A percentile compares a stretch with the other conserved stretches of the same genome.
phyloP scores from a whole-genome alignment of 495 filamentous ascomycete species.

The Xylaria intraflava region DNA sequence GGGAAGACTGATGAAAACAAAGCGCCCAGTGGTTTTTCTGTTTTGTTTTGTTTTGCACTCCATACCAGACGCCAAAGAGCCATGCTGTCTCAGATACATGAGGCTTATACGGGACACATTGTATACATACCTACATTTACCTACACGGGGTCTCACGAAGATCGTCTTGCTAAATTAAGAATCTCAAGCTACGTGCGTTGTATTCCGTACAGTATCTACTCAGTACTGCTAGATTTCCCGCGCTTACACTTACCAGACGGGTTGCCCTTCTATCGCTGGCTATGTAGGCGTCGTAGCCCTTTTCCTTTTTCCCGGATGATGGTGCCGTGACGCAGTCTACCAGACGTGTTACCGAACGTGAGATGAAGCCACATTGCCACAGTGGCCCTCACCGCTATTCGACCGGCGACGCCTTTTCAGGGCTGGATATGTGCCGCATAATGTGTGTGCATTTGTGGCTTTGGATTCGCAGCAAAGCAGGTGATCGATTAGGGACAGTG shows the following conservation, averaged over 20 bases:
- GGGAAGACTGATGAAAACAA: neutral
- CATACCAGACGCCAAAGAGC: constrained; percentile 7
- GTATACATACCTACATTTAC: too few species aligned
- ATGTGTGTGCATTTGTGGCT: constrained; percentile 2
- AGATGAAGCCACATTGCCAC: constrained; percentile 1
- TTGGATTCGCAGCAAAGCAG: constrained; percentile 10
- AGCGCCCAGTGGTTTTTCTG: neutral
- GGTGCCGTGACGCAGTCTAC: constrained; percentile 2
- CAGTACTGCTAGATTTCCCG: too few species aligned
- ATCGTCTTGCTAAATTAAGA: too few species aligned
- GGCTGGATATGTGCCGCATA: constrained; percentile 4
- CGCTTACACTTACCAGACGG: too few species aligned
- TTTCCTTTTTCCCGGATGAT: neutral
- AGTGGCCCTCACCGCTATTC: constrained; percentile 8
- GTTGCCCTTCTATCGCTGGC: too few species aligned
- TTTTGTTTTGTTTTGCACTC: neutral
- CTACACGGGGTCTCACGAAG: too few species aligned
- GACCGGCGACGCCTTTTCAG: constrained; percentile 3
- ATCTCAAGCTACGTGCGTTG: neutral
- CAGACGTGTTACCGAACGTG: neutral
- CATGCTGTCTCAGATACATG: constrained; percentile 9
- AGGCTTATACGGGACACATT: neutral
- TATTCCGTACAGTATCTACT: too few species aligned
- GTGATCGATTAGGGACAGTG: too few species aligned
- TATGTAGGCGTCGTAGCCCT: too few species aligned